Evolutionary conservation across 2,329 filamentous ascomycete species (phyloP).

Genomic region (Aspergillus sp.): DNA sequence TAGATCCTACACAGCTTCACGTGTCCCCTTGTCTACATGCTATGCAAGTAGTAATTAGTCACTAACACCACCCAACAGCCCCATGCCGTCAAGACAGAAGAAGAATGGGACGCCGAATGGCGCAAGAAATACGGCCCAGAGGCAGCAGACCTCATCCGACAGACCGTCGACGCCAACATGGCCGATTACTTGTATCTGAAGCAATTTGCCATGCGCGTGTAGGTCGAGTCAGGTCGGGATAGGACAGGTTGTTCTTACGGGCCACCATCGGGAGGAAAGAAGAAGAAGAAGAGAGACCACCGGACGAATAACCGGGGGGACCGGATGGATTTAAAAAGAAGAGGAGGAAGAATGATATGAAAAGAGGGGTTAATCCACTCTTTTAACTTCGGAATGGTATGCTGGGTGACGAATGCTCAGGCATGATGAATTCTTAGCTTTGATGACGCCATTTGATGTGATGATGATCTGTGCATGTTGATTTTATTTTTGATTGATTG

Average conservation of each 20-base stretch:
- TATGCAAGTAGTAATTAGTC: constrained; percentile 2
- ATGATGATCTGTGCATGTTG: background rate
- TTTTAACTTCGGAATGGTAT: background rate
- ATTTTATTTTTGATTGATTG: constrained; percentile 1
- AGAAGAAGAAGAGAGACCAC: background rate
- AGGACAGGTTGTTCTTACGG: no score
- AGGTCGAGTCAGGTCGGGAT: constrained; percentile 8
- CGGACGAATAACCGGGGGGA: background rate
- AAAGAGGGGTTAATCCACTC: background rate
- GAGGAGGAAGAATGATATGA: background rate
- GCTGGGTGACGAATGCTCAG: constrained; percentile 6
- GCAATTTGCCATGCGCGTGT: constrained; percentile 62
- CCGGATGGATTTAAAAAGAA: background rate
- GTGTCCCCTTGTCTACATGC: no score
- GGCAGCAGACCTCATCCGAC: constrained; percentile 59
- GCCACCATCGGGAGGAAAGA: background rate
- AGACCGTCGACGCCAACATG: constrained; percentile 62
- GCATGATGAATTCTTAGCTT: constrained; percentile 19
- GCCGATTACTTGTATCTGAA: constrained; percentile 66
- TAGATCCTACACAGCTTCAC: constrained; percentile 6
- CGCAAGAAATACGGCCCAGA: constrained; percentile 62
- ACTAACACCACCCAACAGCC: constrained; percentile 27
- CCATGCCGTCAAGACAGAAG: constrained; percentile 48
- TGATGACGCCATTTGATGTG: constrained; percentile 22
- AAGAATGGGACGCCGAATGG: constrained; percentile 62